These are phyloP conservation scores for Ceratopteris richardii DNA, from an alignment of 75 land plant species.

Conservation along the genomic window DNA sequence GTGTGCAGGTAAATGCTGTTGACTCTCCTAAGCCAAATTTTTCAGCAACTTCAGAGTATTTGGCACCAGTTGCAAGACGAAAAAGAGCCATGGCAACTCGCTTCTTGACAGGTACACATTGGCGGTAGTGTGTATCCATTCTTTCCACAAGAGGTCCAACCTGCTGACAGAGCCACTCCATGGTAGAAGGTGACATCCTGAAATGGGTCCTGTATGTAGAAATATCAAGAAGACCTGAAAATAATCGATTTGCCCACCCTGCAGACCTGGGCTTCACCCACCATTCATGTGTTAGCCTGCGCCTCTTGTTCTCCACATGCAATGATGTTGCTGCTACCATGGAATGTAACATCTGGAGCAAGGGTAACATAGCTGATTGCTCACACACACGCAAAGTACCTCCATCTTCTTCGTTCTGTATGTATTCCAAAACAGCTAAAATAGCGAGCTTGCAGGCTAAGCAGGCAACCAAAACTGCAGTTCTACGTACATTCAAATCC, in stretches of 20 bases:
- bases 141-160: constrained; percentile 54
- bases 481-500: constrained; percentile 10
- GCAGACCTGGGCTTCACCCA: constrained; percentile 2
- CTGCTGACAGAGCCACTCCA: constrained; percentile 54
- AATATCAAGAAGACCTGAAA: constrained; percentile 8
- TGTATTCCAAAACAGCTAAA: constrained; percentile 4
- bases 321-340: constrained; percentile 3
- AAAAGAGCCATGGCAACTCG: constrained; percentile 49
- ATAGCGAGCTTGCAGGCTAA: constrained; percentile 18
- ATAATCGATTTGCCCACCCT: not conserved
- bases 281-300: constrained; percentile 6
- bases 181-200: constrained; percentile 47
- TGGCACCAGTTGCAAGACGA: constrained; percentile 47
- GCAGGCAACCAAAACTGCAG: constrained; percentile 16
- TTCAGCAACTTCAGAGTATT: constrained; percentile 25
- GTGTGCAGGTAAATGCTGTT: constrained; percentile 35
- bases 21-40: constrained; percentile 40
- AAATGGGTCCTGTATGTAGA: constrained; percentile 30
- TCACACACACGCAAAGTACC: constrained; percentile 4
- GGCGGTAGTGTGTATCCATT: constrained; percentile 5
- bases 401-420: constrained; percentile 4
- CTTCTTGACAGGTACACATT: constrained; percentile 7
- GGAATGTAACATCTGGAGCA: constrained; percentile 3
- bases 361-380: constrained; percentile 3
- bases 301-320: constrained; percentile 2